phyloP scores from a whole-genome alignment of 2,329 filamentous ascomycete genomes.

The Cadophora sp. region DNA sequence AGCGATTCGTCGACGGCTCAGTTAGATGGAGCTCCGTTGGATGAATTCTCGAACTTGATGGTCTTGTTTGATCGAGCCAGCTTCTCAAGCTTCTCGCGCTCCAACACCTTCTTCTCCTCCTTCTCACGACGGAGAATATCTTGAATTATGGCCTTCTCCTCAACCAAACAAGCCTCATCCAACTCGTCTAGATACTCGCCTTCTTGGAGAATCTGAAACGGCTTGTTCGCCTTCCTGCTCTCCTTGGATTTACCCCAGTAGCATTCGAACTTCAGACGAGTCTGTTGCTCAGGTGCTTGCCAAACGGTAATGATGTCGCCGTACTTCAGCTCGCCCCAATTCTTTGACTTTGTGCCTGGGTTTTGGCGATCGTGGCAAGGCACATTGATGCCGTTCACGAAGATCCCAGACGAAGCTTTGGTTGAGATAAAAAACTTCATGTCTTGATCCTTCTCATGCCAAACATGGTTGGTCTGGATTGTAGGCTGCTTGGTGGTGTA shows the following conservation, averaged over 20 bases:
- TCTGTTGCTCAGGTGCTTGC: slow-evolving; percentile 48
- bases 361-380: slow-evolving; percentile 61
- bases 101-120: slow-evolving; percentile 24
- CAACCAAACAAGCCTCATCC: slow-evolving; percentile 36
- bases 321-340: slow-evolving; percentile 75
- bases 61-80: neutral
- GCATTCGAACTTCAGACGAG: slow-evolving; percentile 43
- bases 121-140: slow-evolving; percentile 28
- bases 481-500: slow-evolving; percentile 62
- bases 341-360: slow-evolving; percentile 55
- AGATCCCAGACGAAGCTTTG: slow-evolving; percentile 77
- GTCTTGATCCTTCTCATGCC: slow-evolving; percentile 44
- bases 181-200: slow-evolving; percentile 35
- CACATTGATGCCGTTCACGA: slow-evolving; percentile 72
- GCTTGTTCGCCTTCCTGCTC: slow-evolving; percentile 28
- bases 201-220: slow-evolving; percentile 35
- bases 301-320: slow-evolving; percentile 81
- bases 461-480: slow-evolving; percentile 25
- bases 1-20: neutral
- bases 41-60: slow-evolving; percentile 14
- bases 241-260: slow-evolving; percentile 42
- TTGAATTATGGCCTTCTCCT: slow-evolving; percentile 34
- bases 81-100: slow-evolving; percentile 3
- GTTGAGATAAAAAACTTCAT: slow-evolving; percentile 76
- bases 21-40: neutral